A percentile compares a stretch with the other conserved stretches of the same genome.
Evolutionary conservation across 2,329 filamentous ascomycete species (phyloP).

Genomic region (Sclerotinia minor): DNA sequence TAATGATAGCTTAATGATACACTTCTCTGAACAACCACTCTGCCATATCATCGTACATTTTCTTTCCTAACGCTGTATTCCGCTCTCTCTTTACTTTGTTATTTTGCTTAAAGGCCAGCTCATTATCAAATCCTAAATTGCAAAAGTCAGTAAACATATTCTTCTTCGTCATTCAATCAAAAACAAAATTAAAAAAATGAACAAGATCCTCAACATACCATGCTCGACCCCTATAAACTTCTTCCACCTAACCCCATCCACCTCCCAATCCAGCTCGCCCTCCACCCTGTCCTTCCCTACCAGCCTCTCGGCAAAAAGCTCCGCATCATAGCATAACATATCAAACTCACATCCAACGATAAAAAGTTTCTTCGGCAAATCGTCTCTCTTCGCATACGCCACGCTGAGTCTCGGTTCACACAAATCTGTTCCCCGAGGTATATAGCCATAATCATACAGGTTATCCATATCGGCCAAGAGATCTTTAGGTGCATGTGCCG

Average conservation of each 20-base stretch:
- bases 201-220: conserved; percentile 13
- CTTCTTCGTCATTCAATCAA: neutral
- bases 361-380: conserved; percentile 30
- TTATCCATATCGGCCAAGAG: conserved; percentile 22
- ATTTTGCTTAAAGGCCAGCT: neutral
- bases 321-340: conserved; percentile 34
- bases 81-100: neutral
- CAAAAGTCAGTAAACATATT: neutral
- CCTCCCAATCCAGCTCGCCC: conserved; percentile 14
- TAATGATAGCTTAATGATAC: neutral
- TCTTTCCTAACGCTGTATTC: neutral
- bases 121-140: conserved; percentile 13
- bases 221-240: conserved; percentile 21
- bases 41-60: conserved; percentile 20
- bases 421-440: conserved; percentile 29
- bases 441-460: conserved; percentile 31
- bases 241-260: conserved; percentile 21
- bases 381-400: conserved; percentile 27
- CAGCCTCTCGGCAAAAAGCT: conserved; percentile 31
- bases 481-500: conserved; percentile 32
- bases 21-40: conserved; percentile 24
- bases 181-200: too few species aligned
- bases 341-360: conserved; percentile 33
- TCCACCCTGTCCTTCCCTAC: conserved; percentile 22
- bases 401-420: conserved; percentile 31